A percentile compares a stretch with the other conserved stretches of the same genome.
Conservation (phyloP, 2,329 filamentous ascomycete species). For the Paecilomyces sp. region DNA sequence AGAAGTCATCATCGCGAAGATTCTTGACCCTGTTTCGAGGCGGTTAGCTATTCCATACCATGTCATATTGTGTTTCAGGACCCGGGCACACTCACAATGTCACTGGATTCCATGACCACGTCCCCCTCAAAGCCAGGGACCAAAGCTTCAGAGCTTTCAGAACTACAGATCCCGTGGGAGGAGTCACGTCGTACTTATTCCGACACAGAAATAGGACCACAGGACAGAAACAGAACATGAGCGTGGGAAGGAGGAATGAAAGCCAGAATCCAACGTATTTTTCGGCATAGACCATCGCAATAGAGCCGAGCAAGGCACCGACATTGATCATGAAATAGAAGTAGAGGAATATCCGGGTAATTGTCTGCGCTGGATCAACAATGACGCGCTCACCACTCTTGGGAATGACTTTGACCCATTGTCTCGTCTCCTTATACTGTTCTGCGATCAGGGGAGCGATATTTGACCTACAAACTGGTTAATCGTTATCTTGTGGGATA, state of each 20-base stretch:
- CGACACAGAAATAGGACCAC: constrained; percentile 44
- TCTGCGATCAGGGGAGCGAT: constrained; percentile 55
- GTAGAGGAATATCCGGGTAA: constrained; percentile 65
- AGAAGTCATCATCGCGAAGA: constrained; percentile 12
- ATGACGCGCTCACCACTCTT: constrained; percentile 51
- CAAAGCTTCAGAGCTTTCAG: constrained; percentile 51
- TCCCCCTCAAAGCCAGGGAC: constrained; percentile 53
- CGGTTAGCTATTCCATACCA: constrained; percentile 1
- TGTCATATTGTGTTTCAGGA: neutral
- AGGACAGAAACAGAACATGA: constrained; percentile 57
- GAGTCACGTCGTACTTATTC: constrained; percentile 40
- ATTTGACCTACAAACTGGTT: neutral
- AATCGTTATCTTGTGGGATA: neutral
- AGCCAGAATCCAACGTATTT: constrained; percentile 59
- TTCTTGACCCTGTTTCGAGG: constrained; percentile 9
- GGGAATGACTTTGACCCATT: constrained; percentile 36
- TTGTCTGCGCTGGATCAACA: constrained; percentile 59
- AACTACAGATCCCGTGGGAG: constrained; percentile 58
- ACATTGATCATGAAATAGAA: constrained; percentile 71
- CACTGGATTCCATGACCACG: constrained; percentile 56
- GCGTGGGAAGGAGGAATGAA: constrained; percentile 55
- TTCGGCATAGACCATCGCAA: constrained; percentile 64
- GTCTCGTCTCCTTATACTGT: constrained; percentile 55
- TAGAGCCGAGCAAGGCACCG: constrained; percentile 53
- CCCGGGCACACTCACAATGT: constrained; percentile 11